Evolutionary conservation across 352 stramenopile genomes (phyloP).

Genomic region (Phytophthora syringae): DNA sequence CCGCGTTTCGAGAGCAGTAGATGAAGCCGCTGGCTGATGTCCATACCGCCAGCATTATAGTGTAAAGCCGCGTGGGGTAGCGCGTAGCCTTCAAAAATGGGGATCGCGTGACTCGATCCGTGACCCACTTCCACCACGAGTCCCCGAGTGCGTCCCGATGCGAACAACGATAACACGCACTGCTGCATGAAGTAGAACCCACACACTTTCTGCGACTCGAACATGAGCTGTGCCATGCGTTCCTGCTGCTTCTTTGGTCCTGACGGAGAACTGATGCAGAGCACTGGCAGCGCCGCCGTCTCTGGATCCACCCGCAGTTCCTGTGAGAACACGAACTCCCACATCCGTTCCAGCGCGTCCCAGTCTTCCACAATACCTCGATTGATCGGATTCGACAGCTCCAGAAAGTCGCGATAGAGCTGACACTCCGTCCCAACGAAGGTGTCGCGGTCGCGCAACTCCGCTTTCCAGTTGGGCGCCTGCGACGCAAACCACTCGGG

Average conservation of each 20-base stretch:
- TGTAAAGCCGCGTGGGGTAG: conserved; percentile 78
- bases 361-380: conserved; percentile 84
- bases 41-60: conserved; percentile 71
- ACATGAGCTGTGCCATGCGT: conserved; percentile 86
- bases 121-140: conserved; percentile 88
- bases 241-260: conserved; percentile 76
- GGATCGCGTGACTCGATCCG: conserved; percentile 85
- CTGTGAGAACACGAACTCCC: conserved; percentile 86
- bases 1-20: conserved; percentile 71
- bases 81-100: conserved; percentile 86
- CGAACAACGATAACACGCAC: conserved; percentile 85
- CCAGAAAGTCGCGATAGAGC: conserved; percentile 71
- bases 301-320: conserved; percentile 82
- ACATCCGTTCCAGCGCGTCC: conserved; percentile 86
- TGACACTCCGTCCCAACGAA: conserved; percentile 72
- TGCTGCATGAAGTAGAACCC: conserved; percentile 90
- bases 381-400: conserved; percentile 78
- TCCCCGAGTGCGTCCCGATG: conserved; percentile 86
- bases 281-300: conserved; percentile 65
- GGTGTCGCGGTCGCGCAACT: conserved; percentile 77
- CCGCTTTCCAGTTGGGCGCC: conserved; percentile 57
- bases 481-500: conserved; percentile 83
- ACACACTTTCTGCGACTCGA: conserved; percentile 81
- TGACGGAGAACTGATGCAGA: conserved; percentile 69
- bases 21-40: conserved; percentile 80